Percentiles rank a stretch among this genome's conserved stretches.
Conservation (phyloP, 257 asterid species). For the Gynochthodes officinalis region DNA sequence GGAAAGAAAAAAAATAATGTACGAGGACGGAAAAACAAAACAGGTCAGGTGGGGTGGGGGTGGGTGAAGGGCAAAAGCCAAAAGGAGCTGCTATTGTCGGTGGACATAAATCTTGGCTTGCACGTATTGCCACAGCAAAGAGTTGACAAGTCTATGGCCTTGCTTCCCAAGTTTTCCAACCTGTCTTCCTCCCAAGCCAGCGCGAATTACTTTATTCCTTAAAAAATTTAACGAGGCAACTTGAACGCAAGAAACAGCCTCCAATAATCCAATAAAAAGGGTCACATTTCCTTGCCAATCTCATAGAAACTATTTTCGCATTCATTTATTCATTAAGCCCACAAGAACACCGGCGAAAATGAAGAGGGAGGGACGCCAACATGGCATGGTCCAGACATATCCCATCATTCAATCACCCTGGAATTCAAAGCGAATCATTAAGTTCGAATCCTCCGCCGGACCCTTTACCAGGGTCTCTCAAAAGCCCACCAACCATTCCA, state of each 20-base stretch:
- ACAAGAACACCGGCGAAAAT: constrained; percentile 27
- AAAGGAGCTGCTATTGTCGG: too few relatives aligned
- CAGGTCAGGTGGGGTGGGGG: too few relatives aligned
- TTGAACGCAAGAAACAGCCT: not conserved
- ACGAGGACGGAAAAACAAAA: too few relatives aligned
- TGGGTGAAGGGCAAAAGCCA: too few relatives aligned
- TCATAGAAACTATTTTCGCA: not conserved
- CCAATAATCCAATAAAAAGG: not conserved
- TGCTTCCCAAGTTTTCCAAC: constrained; percentile 44
- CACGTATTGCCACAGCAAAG: constrained; percentile 32
- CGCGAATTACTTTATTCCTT: not conserved
- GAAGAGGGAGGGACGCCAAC: constrained; percentile 83
- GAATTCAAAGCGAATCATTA: constrained; percentile 33
- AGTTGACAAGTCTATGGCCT: constrained; percentile 43
- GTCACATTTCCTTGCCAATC: not conserved
- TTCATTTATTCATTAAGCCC: constrained; percentile 4
- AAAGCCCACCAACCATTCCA: constrained; percentile 87
- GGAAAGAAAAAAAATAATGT: too few relatives aligned
- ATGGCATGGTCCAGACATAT: constrained; percentile 65
- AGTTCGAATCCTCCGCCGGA: constrained; percentile 52
- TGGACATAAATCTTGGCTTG: constrained; percentile 29
- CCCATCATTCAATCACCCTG: constrained; percentile 33
- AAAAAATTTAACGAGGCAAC: not conserved
- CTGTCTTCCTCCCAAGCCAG: not conserved
- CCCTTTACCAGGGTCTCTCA: constrained; percentile 47